A percentile compares a stretch with the other conserved stretches of the same genome.
These are phyloP conservation scores for Cryptococcus maquisensis DNA, from an alignment of 1,284 basidiomycete genomes.

Conservation along the genomic window DNA sequence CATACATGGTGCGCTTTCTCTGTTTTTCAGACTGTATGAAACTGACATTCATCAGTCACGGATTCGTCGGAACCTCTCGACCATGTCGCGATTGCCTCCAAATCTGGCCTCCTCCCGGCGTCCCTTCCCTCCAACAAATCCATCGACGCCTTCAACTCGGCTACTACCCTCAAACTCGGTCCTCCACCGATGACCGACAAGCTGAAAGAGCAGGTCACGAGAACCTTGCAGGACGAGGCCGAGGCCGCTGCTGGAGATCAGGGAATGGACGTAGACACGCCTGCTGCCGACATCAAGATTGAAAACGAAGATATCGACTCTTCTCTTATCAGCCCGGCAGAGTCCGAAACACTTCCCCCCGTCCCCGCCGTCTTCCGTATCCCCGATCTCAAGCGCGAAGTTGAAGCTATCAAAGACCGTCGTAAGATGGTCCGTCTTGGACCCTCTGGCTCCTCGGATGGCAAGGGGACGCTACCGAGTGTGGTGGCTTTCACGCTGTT, in stretches of 20 bases:
- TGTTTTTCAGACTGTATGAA: conserved; percentile 15
- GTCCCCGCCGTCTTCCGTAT: conserved; percentile 62
- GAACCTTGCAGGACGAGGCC: conserved; percentile 52
- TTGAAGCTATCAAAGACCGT: conserved; percentile 82
- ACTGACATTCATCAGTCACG: conserved; percentile 21
- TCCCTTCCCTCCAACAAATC: conserved; percentile 59
- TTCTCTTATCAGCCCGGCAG: conserved; percentile 33
- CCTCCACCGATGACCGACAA: conserved; percentile 71
- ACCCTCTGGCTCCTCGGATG: conserved; percentile 47
- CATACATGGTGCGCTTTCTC: conserved; percentile 69
- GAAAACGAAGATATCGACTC: conserved; percentile 29
- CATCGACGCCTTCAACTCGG: conserved; percentile 67
- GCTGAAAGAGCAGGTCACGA: conserved; percentile 70
- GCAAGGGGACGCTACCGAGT: conserved; percentile 60
- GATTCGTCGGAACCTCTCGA: conserved; percentile 64
- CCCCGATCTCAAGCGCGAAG: conserved; percentile 85
- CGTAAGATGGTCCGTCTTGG: conserved; percentile 84
- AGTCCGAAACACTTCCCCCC: conserved; percentile 38
- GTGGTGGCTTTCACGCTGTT: conserved; percentile 90
- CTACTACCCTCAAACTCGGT: conserved; percentile 76
- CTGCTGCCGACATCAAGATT: conserved; percentile 21
- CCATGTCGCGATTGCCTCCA: conserved; percentile 57
- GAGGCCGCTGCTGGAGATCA: conserved; percentile 26
- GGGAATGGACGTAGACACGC: conserved; percentile 50
- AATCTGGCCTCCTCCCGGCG: conserved; percentile 69